These are phyloP conservation scores for Eucalyptus pauciflora DNA, from an alignment of 345 rosid species.

Conservation along the genomic window DNA sequence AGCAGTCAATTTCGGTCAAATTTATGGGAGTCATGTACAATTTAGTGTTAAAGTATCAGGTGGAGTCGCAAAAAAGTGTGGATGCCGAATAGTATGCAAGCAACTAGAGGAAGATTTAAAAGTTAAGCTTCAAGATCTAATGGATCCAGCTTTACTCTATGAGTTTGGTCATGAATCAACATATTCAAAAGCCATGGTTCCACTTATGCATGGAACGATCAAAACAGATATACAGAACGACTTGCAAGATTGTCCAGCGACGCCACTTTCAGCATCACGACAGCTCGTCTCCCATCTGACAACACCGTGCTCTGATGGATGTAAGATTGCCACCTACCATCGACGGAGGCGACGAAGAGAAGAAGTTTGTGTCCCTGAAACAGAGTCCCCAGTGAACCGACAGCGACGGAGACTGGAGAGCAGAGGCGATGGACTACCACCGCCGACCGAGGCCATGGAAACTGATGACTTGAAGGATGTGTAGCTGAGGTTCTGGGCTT, in stretches of 20 bases:
- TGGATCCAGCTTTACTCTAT: neutral
- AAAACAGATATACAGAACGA: neutral
- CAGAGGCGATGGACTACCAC: too few relatives aligned
- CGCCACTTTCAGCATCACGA: neutral
- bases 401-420: accelerated
- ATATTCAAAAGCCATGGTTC: neutral
- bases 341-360: neutral
- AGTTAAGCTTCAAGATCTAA: accelerated
- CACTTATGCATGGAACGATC: neutral
- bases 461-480: neutral
- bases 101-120: neutral
- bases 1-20: neutral
- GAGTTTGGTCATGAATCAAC: neutral
- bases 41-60: neutral
- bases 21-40: neutral
- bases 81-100: neutral
- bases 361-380: neutral
- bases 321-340: neutral
- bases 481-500: neutral
- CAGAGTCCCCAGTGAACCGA: neutral
- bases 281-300: neutral
- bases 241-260: neutral
- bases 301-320: neutral
- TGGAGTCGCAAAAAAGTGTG: accelerated
- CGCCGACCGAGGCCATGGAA: neutral